phyloP scores from a whole-genome alignment of 2,329 filamentous ascomycete genomes.

The Sporothrix mexicana region DNA sequence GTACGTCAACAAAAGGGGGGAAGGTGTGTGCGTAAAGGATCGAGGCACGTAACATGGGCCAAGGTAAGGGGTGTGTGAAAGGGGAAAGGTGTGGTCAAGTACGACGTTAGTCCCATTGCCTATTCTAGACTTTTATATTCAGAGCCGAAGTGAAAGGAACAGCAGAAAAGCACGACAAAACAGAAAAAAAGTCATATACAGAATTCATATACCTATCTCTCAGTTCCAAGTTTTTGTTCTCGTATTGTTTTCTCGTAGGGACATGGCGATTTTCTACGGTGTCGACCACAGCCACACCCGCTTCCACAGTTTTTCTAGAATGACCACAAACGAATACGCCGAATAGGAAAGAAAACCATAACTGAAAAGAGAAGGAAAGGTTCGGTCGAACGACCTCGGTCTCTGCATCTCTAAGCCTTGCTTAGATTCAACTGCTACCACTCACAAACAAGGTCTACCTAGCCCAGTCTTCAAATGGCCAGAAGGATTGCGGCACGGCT shows the following conservation, averaged over 20 bases:
- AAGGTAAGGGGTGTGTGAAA: not conserved
- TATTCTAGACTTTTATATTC: not conserved
- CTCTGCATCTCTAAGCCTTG: not conserved
- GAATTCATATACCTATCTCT: not conserved
- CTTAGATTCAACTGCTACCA: not conserved
- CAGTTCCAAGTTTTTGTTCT: not conserved
- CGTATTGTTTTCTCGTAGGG: not conserved
- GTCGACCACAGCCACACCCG: not conserved
- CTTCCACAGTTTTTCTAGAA: not conserved
- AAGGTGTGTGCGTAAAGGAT: constrained; percentile 15
- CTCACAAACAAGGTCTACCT: not conserved
- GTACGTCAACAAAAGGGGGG: not conserved
- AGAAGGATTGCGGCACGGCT: constrained; percentile 14
- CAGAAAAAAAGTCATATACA: not conserved
- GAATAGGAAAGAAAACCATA: not conserved
- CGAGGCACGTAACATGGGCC: not conserved
- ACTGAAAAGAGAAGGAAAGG: not conserved
- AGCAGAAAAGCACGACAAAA: not conserved
- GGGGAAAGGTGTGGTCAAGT: not conserved
- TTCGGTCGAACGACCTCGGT: not conserved
- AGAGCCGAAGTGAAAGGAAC: too few relatives aligned
- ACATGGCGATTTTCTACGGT: not conserved
- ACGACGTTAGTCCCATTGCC: not conserved
- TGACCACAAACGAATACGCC: not conserved
- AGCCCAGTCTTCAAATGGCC: not conserved